Percentiles rank a stretch among this genome's conserved stretches.
Evolutionary conservation across 2,329 filamentous ascomycete genomes (phyloP).

Genomic region (Juglanconis juglandina): DNA sequence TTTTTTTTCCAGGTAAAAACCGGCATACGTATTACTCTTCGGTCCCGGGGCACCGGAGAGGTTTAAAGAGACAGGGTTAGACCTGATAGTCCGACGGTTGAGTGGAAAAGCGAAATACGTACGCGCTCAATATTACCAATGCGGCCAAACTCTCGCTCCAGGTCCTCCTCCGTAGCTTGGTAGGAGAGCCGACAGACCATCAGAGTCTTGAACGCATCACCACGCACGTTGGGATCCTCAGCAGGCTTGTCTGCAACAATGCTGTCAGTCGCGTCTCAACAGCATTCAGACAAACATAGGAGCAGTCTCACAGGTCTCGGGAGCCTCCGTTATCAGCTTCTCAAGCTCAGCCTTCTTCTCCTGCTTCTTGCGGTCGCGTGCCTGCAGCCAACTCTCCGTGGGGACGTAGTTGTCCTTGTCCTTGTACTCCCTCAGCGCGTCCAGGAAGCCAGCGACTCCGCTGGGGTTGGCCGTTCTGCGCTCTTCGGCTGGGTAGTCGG

Average conservation of each 20-base stretch:
- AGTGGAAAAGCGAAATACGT: slow-evolving; percentile 30
- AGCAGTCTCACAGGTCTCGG: slow-evolving; percentile 56
- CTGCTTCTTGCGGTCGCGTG: slow-evolving; percentile 74
- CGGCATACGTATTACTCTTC: too few species aligned
- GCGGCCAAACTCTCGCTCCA: slow-evolving; percentile 89
- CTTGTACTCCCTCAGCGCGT: slow-evolving; percentile 72
- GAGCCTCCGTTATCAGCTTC: slow-evolving; percentile 59
- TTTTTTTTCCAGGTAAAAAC: too few species aligned
- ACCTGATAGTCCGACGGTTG: not conserved
- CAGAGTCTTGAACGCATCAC: slow-evolving; percentile 91
- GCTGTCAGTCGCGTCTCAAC: slow-evolving; percentile 16
- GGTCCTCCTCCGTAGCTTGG: slow-evolving; percentile 80
- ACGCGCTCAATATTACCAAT: slow-evolving; percentile 93
- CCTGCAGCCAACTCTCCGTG: slow-evolving; percentile 90
- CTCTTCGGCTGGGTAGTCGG: slow-evolving; percentile 78
- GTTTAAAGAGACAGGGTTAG: too few species aligned
- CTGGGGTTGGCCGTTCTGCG: slow-evolving; percentile 70
- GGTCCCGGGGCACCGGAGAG: too few species aligned
- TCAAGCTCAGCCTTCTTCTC: slow-evolving; percentile 73
- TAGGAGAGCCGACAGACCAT: slow-evolving; percentile 90
- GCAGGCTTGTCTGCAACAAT: slow-evolving; percentile 66
- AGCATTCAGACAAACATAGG: not conserved
- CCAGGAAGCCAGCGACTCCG: slow-evolving; percentile 72
- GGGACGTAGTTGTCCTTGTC: slow-evolving; percentile 72
- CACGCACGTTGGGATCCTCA: slow-evolving; percentile 83